Evolutionary conservation across 2,329 filamentous ascomycete genomes (phyloP), one percentile per base, ranked within the genome.

Genomic region (Pseudogymnoascus sp.): DNA sequence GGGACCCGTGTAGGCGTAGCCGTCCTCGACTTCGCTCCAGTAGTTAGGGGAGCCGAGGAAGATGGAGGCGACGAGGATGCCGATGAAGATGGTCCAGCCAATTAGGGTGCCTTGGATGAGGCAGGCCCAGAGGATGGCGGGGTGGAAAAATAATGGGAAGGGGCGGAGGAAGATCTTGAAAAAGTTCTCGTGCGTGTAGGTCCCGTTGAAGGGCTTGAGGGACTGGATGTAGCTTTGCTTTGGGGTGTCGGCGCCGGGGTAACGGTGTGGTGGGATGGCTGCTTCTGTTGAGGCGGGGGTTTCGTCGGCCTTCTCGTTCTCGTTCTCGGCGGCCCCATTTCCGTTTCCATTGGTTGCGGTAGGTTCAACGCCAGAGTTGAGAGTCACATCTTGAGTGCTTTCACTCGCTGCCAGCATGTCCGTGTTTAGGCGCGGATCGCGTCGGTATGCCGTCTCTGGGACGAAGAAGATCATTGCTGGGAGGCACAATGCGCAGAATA

Each of bases 1-100:
- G 2, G 92, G 88, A 0, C 89, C 90, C 0, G 87, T 86, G 75
- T 97, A 96, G 61, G 91, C 83, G 72, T 93, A 91, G n/a, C 92
- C 92, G 1, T 89, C 90, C 69, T 89, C 76, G 59, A 90, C 84
- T 74, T 94, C 87, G 68, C 84, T 79, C 82, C 92, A 96, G 78
- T 85, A 94, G 39, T 92, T 82, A 0, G 90, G 90, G 1, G 88
- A 87, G 1, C 87, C 86, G 53, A 95, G 81, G 76, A 94, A 93
- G 66, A 95, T 86, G 62, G 87, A 84, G n/a, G 87, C 88, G 50
- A 95, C 77, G 66, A 94, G 85, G 63, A 94, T 87, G 61, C 90
- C 89, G 66, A 96, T 93, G 70, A 97, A 90, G 14, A 97, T 90
- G 1, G 92, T 96, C 92, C 93, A 97, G 65, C 92, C 93, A 69